These are phyloP conservation scores for Trichodelitschia bisporula DNA, from an alignment of 495 filamentous ascomycete genomes.

Conservation along the genomic window DNA sequence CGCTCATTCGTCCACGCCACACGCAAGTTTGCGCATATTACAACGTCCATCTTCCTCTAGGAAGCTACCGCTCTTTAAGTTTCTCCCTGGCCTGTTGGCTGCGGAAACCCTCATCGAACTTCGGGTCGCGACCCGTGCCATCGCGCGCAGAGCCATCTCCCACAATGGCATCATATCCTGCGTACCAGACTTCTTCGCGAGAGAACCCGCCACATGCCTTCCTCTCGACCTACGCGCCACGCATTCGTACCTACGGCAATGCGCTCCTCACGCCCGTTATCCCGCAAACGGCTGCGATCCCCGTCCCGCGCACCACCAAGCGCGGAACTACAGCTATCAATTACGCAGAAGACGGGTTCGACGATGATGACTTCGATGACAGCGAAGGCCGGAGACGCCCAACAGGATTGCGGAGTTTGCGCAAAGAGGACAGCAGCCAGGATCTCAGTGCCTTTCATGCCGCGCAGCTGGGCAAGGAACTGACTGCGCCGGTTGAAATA, in stretches of 20 bases:
- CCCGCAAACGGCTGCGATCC: conserved; percentile 24
- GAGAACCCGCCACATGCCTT: conserved; percentile 61
- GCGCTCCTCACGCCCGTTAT: conserved; percentile 76
- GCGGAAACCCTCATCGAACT: too few relatives aligned
- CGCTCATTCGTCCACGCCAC: too few relatives aligned
- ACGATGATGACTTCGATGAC: conserved; percentile 87
- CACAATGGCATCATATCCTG: too few relatives aligned
- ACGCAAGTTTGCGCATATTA: too few relatives aligned
- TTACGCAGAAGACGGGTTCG: conserved; percentile 88
- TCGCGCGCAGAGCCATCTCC: too few relatives aligned
- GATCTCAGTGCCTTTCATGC: conserved; percentile 32
- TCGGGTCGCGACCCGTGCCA: too few relatives aligned
- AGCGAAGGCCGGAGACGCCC: conserved; percentile 53
- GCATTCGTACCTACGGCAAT: conserved; percentile 77
- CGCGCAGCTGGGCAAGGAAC: conserved; percentile 68
- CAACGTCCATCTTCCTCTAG: too few relatives aligned
- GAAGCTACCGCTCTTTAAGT: too few relatives aligned
- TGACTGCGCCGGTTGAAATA: conserved; percentile 50
- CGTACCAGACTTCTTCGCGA: too few relatives aligned
- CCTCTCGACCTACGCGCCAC: conserved; percentile 74
- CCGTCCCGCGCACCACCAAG: conserved; percentile 71
- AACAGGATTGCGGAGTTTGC: conserved; percentile 61
- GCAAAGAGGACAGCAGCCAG: conserved; percentile 42
- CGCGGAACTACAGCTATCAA: conserved; percentile 89
- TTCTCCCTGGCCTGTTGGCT: too few relatives aligned